A percentile compares a stretch with the other conserved stretches of the same genome.
Evolutionary conservation across 257 asterid genomes (phyloP).

Genomic region (Anisodus acutangulus): DNA sequence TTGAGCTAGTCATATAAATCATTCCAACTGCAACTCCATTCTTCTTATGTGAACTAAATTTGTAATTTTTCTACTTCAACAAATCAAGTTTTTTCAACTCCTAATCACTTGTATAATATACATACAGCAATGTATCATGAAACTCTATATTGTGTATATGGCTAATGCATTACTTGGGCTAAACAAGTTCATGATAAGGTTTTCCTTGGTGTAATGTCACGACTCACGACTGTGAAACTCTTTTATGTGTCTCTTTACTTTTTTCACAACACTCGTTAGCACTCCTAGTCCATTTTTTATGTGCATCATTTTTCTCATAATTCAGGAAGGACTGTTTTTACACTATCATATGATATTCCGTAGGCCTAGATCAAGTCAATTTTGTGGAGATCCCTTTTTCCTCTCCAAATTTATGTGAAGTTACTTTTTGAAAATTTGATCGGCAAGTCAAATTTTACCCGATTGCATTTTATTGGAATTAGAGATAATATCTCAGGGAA

Average conservation of each 20-base stretch:
- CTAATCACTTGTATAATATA: background rate
- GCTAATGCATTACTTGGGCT: too few species aligned
- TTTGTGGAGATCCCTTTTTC: background rate
- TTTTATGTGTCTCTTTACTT: too few species aligned
- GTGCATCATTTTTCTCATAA: background rate
- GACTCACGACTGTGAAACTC: too few species aligned
- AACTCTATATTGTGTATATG: too few species aligned
- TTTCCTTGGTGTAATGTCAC: background rate
- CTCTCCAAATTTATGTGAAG: background rate
- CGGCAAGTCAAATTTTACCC: too few species aligned
- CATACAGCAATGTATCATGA: background rate
- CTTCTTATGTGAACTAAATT: background rate
- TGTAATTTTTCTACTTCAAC: background rate
- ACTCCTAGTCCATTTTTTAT: background rate
- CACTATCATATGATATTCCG: background rate
- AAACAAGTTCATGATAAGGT: too few species aligned
- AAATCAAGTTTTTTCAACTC: too few species aligned
- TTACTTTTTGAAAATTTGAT: background rate
- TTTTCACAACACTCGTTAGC: background rate
- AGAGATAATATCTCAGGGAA: too few species aligned
- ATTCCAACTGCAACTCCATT: background rate
- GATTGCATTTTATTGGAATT: too few species aligned
- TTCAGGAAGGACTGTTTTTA: background rate
- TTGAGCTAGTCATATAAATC: background rate
- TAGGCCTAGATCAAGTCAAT: background rate